Base-by-base conservation (phyloP, 179 eudicot species). In the Beta lomatogona region DNA sequence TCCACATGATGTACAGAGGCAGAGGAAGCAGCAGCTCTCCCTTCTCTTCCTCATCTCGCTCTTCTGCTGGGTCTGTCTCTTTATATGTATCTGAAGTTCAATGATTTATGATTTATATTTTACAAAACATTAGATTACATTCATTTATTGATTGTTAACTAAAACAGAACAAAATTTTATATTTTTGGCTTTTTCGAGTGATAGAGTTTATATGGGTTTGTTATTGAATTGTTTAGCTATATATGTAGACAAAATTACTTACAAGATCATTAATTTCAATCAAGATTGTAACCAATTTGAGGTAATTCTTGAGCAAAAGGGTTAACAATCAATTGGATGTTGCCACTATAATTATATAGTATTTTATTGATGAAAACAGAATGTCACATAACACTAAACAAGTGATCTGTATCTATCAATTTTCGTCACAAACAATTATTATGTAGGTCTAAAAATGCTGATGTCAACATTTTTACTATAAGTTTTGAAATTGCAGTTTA, bases 1-100 rank as follows among this genome's bases (percentile, higher is more conserved):
- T 73, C 50, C 16, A 18, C 4, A 16, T 66, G 41, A 71, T 71
- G 58, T 12, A 77, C 71, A n/a, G 65, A 70, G 83, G 59, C 7
- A 55, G 21, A 18, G 57, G 75, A 10, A 53, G 41, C 54, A 50
- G 12, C 31, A 11, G 41, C 52, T 75, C 87, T 4, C 85, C 91
- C 7, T 86, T 71, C 74, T 79, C 90, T 66, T 59, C 87, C 59
- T 73, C 64, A 11, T 76, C 86, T 69, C 82, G 54, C 61, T 77
- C 90, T 11, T 28, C 64, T 54, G 61, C 79, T 58, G 89, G 92
- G 94, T 88, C 11, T 41, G 19, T 76, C 71, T 71, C 66, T 64
- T 12, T 64, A 15, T 12, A 1, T 45, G 5, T 69, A 21, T 19
- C 18, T 41, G 5, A 14, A 69, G 73, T 45, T 69, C 14, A 18